Evolutionary conservation across 441 rosid genomes (phyloP).

Genomic region (Populus tomentosa): DNA sequence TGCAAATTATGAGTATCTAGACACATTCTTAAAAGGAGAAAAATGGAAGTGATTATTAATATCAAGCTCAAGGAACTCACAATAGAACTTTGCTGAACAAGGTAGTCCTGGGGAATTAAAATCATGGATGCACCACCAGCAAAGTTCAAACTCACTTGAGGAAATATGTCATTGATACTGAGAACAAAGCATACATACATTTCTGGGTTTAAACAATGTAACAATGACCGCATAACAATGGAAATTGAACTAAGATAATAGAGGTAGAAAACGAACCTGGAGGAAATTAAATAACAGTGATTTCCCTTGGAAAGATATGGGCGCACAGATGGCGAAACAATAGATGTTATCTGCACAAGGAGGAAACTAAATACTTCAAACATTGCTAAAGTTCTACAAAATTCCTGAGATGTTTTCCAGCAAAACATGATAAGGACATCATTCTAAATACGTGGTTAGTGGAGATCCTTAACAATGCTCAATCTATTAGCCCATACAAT

Average conservation of each 20-base stretch:
- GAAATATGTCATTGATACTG: slow-evolving; percentile 68
- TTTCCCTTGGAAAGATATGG: slow-evolving; percentile 49
- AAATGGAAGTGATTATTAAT: neutral
- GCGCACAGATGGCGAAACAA: slow-evolving; percentile 51
- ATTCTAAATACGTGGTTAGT: neutral
- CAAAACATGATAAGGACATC: neutral
- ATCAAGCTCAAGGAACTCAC: slow-evolving; percentile 42
- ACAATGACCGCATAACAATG: neutral
- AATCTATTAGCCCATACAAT: neutral
- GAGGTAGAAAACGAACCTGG: slow-evolving; percentile 50
- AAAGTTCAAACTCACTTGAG: slow-evolving; percentile 82
- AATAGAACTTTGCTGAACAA: slow-evolving; percentile 59
- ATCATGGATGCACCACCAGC: slow-evolving; percentile 78
- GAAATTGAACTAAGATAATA: slow-evolving; percentile 17
- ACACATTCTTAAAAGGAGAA: neutral
- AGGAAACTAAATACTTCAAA: slow-evolving; percentile 13
- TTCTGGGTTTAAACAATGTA: slow-evolving; percentile 8
- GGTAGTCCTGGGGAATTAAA: slow-evolving; percentile 77
- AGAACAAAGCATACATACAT: slow-evolving; percentile 14
- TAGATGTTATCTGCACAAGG: slow-evolving; percentile 50
- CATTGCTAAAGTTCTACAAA: neutral
- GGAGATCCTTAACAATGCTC: slow-evolving; percentile 2
- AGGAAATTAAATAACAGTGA: slow-evolving; percentile 55
- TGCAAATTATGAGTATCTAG: neutral
- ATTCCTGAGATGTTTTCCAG: neutral